These are phyloP conservation scores for Allium fistulosum DNA, from an alignment of 106 monocot species.

Conservation along the genomic window DNA sequence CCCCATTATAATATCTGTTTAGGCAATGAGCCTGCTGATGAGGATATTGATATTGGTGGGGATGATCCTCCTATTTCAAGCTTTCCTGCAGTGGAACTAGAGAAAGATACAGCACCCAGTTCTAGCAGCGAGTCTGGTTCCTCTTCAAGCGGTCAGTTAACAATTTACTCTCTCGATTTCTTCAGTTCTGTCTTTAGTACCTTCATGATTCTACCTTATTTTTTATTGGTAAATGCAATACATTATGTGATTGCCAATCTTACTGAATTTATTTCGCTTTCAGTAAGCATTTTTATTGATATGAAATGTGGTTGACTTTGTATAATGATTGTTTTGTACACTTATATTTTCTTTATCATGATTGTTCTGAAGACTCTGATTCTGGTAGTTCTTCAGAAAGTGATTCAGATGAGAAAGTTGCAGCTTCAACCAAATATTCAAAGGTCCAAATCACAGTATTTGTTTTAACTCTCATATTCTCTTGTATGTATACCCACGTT, in stretches of 20 bases:
- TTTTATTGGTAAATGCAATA: no score
- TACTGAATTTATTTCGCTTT: no score
- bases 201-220: background rate
- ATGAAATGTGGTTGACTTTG: no score
- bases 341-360: no score
- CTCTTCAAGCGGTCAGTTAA: conserved; percentile 78
- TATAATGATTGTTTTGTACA: no score
- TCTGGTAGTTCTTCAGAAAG: conserved; percentile 43
- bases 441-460: conserved; percentile 21
- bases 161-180: background rate
- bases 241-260: no score
- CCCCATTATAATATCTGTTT: background rate
- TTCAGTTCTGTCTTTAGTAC: background rate
- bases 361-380: conserved; percentile 32
- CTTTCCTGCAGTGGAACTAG: conserved; percentile 64
- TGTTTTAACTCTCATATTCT: background rate
- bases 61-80: conserved; percentile 55
- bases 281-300: no score
- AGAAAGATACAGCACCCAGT: conserved; percentile 53
- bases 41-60: conserved; percentile 56
- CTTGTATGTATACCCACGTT: background rate
- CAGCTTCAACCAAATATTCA: conserved; percentile 22
- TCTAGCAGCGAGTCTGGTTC: conserved; percentile 70
- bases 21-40: conserved; percentile 62
- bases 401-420: conserved; percentile 28